phyloP scores from a whole-genome alignment of 257 asterid species.

The Salvia miltiorrhiza region DNA sequence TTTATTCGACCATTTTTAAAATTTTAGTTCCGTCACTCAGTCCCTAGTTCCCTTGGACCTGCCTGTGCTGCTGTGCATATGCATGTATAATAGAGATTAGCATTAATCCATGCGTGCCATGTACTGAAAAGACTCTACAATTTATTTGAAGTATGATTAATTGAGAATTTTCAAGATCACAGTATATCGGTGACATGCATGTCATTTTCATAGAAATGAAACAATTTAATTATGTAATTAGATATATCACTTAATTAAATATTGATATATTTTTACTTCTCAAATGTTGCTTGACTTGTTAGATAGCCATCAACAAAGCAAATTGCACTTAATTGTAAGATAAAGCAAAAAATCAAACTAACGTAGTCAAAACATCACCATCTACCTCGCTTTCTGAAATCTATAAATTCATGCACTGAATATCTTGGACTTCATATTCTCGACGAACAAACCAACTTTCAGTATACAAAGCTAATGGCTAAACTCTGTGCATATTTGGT shows the following conservation, averaged over 20 bases:
- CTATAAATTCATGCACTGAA: conserved; percentile 34
- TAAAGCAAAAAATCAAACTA: not conserved
- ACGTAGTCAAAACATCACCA: conserved; percentile 20
- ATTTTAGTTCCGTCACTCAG: no score
- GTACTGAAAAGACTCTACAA: not conserved
- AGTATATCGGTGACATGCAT: not conserved
- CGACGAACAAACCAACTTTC: not conserved
- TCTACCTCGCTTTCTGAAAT: not conserved
- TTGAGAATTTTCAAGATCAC: not conserved
- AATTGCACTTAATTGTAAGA: not conserved
- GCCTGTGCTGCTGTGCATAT: no score
- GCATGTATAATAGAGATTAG: not conserved
- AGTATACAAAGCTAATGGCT: conserved; percentile 17
- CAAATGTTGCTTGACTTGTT: not conserved
- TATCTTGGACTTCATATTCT: not conserved
- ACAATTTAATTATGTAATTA: not conserved
- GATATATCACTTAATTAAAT: no score
- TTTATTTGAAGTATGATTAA: not conserved
- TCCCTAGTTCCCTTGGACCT: no score
- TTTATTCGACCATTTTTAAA: no score
- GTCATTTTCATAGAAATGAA: not conserved
- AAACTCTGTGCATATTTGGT: conserved; percentile 7
- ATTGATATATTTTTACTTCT: not conserved
- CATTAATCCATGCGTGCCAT: not conserved
- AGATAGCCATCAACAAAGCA: conserved; percentile 16